phyloP scores from a whole-genome alignment of 495 filamentous ascomycete genomes.

The Parmelia sp. region DNA sequence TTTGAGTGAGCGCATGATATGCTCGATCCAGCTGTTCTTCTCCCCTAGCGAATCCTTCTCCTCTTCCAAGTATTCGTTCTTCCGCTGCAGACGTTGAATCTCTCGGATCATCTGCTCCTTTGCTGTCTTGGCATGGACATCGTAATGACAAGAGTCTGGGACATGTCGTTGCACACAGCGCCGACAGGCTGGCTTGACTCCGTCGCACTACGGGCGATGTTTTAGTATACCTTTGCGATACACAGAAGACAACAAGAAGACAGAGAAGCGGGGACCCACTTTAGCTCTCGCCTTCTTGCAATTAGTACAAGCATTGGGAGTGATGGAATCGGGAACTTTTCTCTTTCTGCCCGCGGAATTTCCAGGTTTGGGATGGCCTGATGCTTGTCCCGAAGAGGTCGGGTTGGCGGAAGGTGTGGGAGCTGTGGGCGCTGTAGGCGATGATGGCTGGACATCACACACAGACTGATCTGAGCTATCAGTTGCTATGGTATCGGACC shows the following conservation, averaged over 20 bases:
- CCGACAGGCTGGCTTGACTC: constrained; percentile 21
- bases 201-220: constrained; percentile 21
- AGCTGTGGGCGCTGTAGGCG: neutral
- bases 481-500: constrained; percentile 1
- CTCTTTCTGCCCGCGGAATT: constrained; percentile 17
- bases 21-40: constrained; percentile 30
- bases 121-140: constrained; percentile 24
- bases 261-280: constrained; percentile 9
- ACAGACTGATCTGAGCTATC: constrained; percentile 6
- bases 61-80: constrained; percentile 17
- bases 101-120: constrained; percentile 24
- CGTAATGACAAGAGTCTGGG: constrained; percentile 19
- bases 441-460: constrained; percentile 8
- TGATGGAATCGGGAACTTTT: constrained; percentile 27
- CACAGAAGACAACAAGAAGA: neutral
- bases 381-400: neutral
- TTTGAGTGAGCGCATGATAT: constrained; percentile 32
- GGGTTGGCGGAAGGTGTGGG: neutral
- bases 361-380: constrained; percentile 9
- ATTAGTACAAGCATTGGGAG: constrained; percentile 31
- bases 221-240: neutral
- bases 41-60: constrained; percentile 20
- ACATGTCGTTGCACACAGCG: constrained; percentile 20
- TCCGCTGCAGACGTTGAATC: constrained; percentile 22
- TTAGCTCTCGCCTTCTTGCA: constrained; percentile 32